Conservation (phyloP, 2,329 filamentous ascomycete genomes). For the Aspergillus brasiliensis region DNA sequence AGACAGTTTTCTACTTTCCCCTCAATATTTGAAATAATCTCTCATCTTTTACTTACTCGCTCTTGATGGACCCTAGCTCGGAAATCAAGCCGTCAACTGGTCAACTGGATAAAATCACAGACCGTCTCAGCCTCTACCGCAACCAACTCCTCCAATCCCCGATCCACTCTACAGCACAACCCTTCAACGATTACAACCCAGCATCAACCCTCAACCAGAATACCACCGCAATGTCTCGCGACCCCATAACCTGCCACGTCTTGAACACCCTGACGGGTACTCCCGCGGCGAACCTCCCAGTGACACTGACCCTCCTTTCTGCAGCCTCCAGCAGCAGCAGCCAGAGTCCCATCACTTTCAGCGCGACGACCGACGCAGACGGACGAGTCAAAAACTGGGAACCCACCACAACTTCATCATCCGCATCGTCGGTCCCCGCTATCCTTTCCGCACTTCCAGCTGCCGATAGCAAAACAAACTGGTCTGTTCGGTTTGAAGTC, state of each 20-base stretch:
- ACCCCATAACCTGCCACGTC: slow-evolving; percentile 54
- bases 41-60: slow-evolving; percentile 6
- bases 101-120: slow-evolving; percentile 29
- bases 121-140: slow-evolving; percentile 38
- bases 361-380: slow-evolving; percentile 47
- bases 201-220: slow-evolving; percentile 13
- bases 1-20: not conserved
- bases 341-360: slow-evolving; percentile 33
- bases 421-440: slow-evolving; percentile 23
- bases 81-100: slow-evolving; percentile 19
- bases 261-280: slow-evolving; percentile 53
- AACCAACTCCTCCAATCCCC: slow-evolving; percentile 30
- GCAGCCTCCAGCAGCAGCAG: slow-evolving; percentile 26
- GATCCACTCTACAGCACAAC: slow-evolving; percentile 12
- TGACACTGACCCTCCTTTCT: slow-evolving; percentile 57
- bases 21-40: not conserved
- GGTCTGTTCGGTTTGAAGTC: slow-evolving; percentile 50
- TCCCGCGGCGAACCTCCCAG: slow-evolving; percentile 49
- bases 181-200: slow-evolving; percentile 12
- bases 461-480: slow-evolving; percentile 45
- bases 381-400: slow-evolving; percentile 50
- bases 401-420: slow-evolving; percentile 25
- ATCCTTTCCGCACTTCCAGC: slow-evolving; percentile 39
- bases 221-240: slow-evolving; percentile 38
- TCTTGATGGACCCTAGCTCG: slow-evolving; percentile 28